Evolutionary conservation across 2,329 filamentous ascomycete species (phyloP).

Genomic region (Venturia asperata): DNA sequence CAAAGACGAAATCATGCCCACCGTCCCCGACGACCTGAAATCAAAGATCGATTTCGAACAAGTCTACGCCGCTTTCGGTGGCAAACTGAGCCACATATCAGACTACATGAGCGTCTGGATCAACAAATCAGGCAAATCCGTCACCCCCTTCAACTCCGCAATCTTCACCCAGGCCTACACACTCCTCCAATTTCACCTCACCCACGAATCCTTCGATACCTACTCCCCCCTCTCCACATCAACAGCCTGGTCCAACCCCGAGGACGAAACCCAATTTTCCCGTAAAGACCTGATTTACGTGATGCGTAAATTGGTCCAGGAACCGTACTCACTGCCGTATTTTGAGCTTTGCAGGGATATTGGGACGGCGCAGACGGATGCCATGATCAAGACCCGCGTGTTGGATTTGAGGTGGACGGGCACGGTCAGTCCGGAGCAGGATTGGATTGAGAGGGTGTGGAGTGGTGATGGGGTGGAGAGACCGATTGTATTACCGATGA

Average conservation of each 20-base stretch:
- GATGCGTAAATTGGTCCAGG: constrained; percentile 1
- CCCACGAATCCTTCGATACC: constrained; percentile 11
- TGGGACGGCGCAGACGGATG: constrained; percentile 7
- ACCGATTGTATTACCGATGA: constrained; percentile 17
- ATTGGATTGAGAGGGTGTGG: constrained; percentile 14
- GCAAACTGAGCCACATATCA: constrained; percentile 14
- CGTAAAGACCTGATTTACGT: constrained; percentile 5
- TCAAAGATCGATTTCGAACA: constrained; percentile 14
- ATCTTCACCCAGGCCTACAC: constrained; percentile 18
- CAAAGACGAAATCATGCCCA: constrained; percentile 10
- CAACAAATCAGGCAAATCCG: neutral
- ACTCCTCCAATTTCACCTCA: constrained; percentile 16
- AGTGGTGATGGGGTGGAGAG: constrained; percentile 13
- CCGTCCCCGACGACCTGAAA: constrained; percentile 10
- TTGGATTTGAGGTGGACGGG: constrained; percentile 15
- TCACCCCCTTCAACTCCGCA: constrained; percentile 9
- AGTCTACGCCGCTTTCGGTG: constrained; percentile 14
- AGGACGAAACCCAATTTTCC: constrained; percentile 11
- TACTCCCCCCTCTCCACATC: constrained; percentile 15
- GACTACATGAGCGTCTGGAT: constrained; percentile 14
- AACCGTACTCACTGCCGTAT: constrained; percentile 4
- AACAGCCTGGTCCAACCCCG: neutral
- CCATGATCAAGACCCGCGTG: constrained; percentile 10
- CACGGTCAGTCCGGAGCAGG: constrained; percentile 14
- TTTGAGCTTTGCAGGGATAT: constrained; percentile 15